These are phyloP conservation scores for Malus fusca DNA, from an alignment of 306 rosid genomes.

Conservation along the genomic window DNA sequence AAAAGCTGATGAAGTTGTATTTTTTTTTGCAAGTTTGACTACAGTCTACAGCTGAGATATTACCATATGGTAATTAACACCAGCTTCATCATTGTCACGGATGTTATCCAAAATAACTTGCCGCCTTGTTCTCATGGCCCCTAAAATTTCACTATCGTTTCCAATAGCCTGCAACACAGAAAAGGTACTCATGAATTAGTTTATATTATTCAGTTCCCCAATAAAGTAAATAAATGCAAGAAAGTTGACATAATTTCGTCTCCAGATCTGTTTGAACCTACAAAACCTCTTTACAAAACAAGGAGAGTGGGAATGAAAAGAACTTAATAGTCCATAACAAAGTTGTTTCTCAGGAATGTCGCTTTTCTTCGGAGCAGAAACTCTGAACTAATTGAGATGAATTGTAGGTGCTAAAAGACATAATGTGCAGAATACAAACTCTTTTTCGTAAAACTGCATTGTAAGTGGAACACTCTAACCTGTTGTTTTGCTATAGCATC, in stretches of 20 bases:
- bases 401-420: not conserved
- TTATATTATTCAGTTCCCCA: not conserved
- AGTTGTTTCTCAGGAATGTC: not conserved
- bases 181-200: not conserved
- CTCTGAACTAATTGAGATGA: not conserved
- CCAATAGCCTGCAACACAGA: conserved; percentile 31
- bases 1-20: not conserved
- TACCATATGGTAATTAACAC: conserved; percentile 45
- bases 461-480: conserved; percentile 16
- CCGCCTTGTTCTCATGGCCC: conserved; percentile 35
- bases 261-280: not conserved
- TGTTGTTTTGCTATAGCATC: conserved; percentile 50
- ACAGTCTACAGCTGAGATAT: not conserved
- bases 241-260: not conserved
- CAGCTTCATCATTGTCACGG: conserved; percentile 58
- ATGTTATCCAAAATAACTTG: conserved; percentile 59
- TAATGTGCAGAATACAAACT: not conserved
- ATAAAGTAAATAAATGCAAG: not conserved
- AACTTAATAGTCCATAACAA: not conserved
- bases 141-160: conserved; percentile 38
- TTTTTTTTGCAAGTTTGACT: not conserved
- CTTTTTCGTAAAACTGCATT: not conserved
- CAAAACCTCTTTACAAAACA: not conserved
- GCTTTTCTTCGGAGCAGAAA: not conserved
- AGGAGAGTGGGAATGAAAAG: not conserved